Base-by-base conservation (phyloP, 805 yeast genomes). In the Ascoidea rubescens region DNA sequence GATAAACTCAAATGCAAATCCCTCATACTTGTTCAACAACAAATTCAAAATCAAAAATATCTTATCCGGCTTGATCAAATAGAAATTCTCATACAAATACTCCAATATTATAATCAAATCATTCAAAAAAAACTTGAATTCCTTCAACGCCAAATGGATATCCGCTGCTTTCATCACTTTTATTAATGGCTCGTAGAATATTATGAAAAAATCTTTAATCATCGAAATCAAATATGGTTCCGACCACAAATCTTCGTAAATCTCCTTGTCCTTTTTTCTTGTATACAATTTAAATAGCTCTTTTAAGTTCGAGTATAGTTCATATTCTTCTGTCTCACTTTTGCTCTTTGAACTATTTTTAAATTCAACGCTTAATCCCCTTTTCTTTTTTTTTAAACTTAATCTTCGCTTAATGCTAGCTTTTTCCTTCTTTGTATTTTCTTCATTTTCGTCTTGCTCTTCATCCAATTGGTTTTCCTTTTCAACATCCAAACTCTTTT, bases 211-310 rank as follows among this genome's bases (percentile, higher is more conserved):
- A 49, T 86, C 87, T 57, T 84, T 84, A 53, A 90, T 70, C 47
- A 91, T 72, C 44, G 73, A 73, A n/a, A 89, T 81, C 48, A 95
- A 69, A 57, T 85, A 87, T 0, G 91, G 89, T 59, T 90, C 96
- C 48, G 79, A 80, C 95, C 96, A 87, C 46, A 90, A 63, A 60
- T 82, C 82, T 59, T 80, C 81, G 71, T 90, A 66, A 47, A 84
- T 68, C 52, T 80, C 78, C 62, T 87, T 89, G 62, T 91, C 99
- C 44, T 80, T 77, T 53, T 78, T 82, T 43, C 93, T 75, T 1
- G 86, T 69, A 56, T 75, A 75, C 16, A 84, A 66, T 54, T 77
- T 81, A 66, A 84, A 77, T 51, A 84, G 72, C 52, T 82, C 81
- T 54, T 78, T 80, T 14, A 85, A 62, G 55, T 74, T 72, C 5